phyloP scores from a whole-genome alignment of 2,329 filamentous ascomycete species.

The Xylaria arbuscula region DNA sequence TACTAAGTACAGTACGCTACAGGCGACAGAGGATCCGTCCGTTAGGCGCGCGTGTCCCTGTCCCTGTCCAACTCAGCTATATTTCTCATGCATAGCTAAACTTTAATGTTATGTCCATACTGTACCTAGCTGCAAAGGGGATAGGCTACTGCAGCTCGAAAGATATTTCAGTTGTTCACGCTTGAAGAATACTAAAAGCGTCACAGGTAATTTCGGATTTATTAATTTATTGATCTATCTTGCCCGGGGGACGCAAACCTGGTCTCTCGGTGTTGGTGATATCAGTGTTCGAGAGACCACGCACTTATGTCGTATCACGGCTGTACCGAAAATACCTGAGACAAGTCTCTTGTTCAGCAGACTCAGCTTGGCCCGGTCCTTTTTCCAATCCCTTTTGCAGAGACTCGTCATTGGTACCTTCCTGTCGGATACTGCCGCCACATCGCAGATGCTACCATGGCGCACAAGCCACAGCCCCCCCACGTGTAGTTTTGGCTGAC shows the following conservation, averaged over 20 bases:
- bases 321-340: slow-evolving; percentile 30
- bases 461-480: slow-evolving; percentile 33
- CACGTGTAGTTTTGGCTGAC: slow-evolving; percentile 9
- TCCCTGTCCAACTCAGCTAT: slow-evolving; percentile 20
- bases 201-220: slow-evolving; percentile 16
- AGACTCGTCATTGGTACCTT: slow-evolving; percentile 9
- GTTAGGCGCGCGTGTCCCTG: slow-evolving; percentile 31
- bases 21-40: slow-evolving; percentile 7
- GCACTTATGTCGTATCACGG: neutral
- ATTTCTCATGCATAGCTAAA: slow-evolving; percentile 8
- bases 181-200: slow-evolving; percentile 13
- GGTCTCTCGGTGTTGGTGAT: neutral
- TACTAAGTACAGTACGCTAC: neutral
- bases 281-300: neutral
- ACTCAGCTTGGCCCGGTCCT: slow-evolving; percentile 11
- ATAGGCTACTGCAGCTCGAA: neutral
- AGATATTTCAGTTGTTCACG: neutral
- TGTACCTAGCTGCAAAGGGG: slow-evolving; percentile 19
- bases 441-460: slow-evolving; percentile 10
- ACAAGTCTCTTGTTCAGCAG: slow-evolving; percentile 15
- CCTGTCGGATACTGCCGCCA: slow-evolving; percentile 20
- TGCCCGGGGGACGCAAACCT: neutral
- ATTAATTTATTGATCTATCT: neutral
- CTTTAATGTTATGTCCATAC: neutral
- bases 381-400: neutral